These are phyloP conservation scores for Mycena leptocephala DNA, from an alignment of 768 basidiomycete species.

Conservation along the genomic window DNA sequence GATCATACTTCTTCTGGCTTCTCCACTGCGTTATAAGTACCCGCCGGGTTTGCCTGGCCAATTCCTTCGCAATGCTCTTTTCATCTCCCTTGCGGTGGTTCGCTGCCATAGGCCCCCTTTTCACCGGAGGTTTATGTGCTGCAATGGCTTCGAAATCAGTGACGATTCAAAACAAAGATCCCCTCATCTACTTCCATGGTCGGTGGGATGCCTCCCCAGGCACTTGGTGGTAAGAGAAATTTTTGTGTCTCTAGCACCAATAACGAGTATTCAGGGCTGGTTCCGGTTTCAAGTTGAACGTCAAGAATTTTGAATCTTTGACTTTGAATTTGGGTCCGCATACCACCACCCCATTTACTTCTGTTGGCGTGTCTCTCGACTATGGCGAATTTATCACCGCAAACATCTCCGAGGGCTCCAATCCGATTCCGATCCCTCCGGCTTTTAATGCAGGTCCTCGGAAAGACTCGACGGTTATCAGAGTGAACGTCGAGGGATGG, in stretches of 20 bases:
- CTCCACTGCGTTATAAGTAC: neutral
- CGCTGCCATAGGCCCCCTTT: neutral
- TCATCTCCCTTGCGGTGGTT: neutral
- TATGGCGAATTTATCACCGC: constrained; percentile 62
- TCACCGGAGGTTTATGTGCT: neutral
- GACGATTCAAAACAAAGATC: constrained; percentile 54
- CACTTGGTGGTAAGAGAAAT: constrained; percentile 67
- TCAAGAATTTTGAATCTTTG: constrained; percentile 59
- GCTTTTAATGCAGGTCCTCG: neutral
- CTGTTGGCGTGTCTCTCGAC: constrained; percentile 66
- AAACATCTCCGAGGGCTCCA: constrained; percentile 65
- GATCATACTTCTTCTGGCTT: neutral
- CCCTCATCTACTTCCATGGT: constrained; percentile 65
- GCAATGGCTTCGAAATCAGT: constrained; percentile 14
- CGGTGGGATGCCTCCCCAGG: constrained; percentile 69
- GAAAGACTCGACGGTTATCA: constrained; percentile 48
- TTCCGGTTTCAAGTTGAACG: constrained; percentile 68
- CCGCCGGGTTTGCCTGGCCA: neutral
- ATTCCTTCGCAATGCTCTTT: neutral
- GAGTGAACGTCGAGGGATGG: constrained; percentile 72
- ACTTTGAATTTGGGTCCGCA: constrained; percentile 64
- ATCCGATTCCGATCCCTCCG: constrained; percentile 56
- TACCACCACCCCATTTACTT: constrained; percentile 63
- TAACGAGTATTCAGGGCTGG: constrained; percentile 57
- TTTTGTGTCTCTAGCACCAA: neutral